Percentiles rank a stretch among this genome's conserved stretches.
Evolutionary conservation across 805 yeast genomes (phyloP).

Genomic region (Ogataea populi-albae): DNA sequence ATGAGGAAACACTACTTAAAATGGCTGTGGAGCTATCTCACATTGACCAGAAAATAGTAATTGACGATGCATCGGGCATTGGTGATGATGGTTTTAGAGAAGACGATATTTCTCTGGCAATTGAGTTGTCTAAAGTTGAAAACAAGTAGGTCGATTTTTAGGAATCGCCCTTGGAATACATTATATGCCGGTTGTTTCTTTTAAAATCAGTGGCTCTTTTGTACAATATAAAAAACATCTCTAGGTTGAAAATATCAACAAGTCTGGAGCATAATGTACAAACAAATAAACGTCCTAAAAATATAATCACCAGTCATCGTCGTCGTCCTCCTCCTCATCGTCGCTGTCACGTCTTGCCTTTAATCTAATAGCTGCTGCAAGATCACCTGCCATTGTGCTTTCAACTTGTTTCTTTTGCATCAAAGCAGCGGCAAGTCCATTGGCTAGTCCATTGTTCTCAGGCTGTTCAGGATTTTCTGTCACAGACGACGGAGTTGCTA

Average conservation of each 20-base stretch:
- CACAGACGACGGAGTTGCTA: conserved; percentile 26
- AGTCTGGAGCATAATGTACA: neutral
- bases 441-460: conserved; percentile 7
- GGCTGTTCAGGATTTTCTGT: conserved; percentile 15
- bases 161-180: no score
- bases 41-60: no score
- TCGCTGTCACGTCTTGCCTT: conserved; percentile 70
- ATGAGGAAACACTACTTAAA: no score
- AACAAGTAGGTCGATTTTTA: neutral
- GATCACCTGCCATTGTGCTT: conserved; percentile 68
- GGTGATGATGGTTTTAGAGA: no score
- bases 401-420: conserved; percentile 62
- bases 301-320: conserved; percentile 42
- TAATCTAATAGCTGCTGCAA: conserved; percentile 83
- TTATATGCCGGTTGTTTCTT: no score
- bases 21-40: no score
- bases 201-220: neutral
- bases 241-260: conserved; percentile 1
- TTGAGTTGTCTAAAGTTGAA: conserved; percentile 15
- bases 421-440: conserved; percentile 63
- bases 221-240: no score
- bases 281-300: neutral
- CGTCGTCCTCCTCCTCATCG: conserved; percentile 68
- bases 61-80: no score
- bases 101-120: conserved; percentile 15